These are phyloP conservation scores for Microbotryum silenes-acaulis DNA, from an alignment of 1,284 basidiomycete genomes.

Conservation along the genomic window DNA sequence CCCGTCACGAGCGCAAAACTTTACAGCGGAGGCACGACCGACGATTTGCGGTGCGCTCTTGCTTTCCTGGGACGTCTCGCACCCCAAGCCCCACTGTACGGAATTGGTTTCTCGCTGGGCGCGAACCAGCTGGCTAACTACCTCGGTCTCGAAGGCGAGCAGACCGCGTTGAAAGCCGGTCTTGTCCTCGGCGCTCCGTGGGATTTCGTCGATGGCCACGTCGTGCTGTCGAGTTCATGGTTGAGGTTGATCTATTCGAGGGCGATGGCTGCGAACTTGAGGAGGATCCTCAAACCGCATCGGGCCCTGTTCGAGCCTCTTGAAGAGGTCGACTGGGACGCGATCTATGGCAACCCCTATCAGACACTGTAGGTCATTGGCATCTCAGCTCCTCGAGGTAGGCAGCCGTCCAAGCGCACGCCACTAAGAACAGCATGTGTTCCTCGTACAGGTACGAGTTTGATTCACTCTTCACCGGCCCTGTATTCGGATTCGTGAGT, in stretches of 20 bases:
- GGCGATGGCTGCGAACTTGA: conserved; percentile 35
- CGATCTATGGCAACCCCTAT: conserved; percentile 29
- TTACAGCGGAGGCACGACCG: conserved; percentile 28
- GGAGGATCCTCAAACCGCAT: conserved; percentile 58
- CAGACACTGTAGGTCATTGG: conserved; percentile 33
- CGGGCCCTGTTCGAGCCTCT: conserved; percentile 31
- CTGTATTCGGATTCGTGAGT: conserved; percentile 60
- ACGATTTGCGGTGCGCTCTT: conserved; percentile 60
- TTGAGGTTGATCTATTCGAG: conserved; percentile 29
- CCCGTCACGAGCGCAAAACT: conserved; percentile 26
- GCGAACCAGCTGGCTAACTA: conserved; percentile 89
- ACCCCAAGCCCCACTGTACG: conserved; percentile 73
- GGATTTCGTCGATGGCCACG: conserved; percentile 53
- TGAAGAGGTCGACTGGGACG: conserved; percentile 29
- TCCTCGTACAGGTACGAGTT: conserved; percentile 36
- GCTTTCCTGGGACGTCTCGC: conserved; percentile 66
- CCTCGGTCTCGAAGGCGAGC: conserved; percentile 73
- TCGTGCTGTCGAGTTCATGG: conserved; percentile 26
- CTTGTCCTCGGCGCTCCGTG: conserved; percentile 76
- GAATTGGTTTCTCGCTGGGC: conserved; percentile 88
- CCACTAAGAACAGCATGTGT: neutral
- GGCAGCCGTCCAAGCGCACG: too few species aligned
- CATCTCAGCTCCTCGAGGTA: too few species aligned
- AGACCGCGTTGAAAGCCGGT: conserved; percentile 65
- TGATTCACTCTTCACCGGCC: conserved; percentile 57